A percentile compares a stretch with the other conserved stretches of the same genome.
phyloP scores from a whole-genome alignment of 768 basidiomycete genomes.

The Lyophyllum atratum region DNA sequence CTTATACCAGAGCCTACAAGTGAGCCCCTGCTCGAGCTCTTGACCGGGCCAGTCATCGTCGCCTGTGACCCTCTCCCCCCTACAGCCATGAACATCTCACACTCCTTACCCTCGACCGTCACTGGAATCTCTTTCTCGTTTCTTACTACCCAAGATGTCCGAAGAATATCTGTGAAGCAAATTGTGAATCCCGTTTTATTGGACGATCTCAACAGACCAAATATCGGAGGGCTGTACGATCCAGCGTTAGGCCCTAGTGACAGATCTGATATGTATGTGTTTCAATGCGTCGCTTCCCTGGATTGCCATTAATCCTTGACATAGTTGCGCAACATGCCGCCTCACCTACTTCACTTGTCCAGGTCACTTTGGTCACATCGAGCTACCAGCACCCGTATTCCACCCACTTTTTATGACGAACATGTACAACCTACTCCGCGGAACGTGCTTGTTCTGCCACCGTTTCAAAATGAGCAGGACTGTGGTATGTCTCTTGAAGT shows the following conservation, averaged over 20 bases:
- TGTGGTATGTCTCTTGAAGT: conserved; percentile 46
- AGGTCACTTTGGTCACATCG: conserved; percentile 98
- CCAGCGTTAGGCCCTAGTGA: conserved; percentile 91
- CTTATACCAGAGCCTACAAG: neutral
- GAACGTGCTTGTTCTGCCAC: conserved; percentile 93
- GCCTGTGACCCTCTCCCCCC: neutral
- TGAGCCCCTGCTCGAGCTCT: conserved; percentile 7
- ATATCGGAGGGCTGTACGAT: conserved; percentile 91
- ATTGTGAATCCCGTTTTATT: conserved; percentile 91
- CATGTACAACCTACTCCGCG: conserved; percentile 84
- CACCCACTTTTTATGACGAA: conserved; percentile 96
- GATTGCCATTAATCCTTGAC: conserved; percentile 13
- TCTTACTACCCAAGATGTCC: conserved; percentile 83
- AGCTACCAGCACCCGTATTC: conserved; percentile 92
- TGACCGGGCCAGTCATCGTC: conserved; percentile 11
- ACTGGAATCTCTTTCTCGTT: conserved; percentile 91
- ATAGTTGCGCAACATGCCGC: conserved; percentile 90
- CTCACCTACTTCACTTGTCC: conserved; percentile 94
- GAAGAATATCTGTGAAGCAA: conserved; percentile 96
- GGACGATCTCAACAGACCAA: conserved; percentile 93
- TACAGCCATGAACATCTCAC: conserved; percentile 81
- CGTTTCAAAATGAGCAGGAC: conserved; percentile 78
- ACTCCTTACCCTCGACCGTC: conserved; percentile 85
- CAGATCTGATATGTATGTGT: conserved; percentile 88
- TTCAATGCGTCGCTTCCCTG: neutral